Evolutionary conservation across 1,139 yeast genomes (phyloP).

Genomic region (Taphrina populina): DNA sequence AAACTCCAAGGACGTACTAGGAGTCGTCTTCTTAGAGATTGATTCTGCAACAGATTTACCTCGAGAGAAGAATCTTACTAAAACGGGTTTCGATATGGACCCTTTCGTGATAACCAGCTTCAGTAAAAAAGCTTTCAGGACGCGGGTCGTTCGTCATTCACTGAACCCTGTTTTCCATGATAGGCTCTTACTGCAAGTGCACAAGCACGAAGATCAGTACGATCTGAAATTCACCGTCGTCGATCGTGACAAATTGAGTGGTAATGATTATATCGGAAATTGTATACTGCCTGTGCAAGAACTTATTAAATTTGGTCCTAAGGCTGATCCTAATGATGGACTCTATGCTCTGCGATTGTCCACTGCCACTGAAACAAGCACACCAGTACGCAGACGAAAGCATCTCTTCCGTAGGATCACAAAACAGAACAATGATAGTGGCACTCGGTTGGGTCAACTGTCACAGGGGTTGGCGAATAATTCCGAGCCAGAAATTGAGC

Average conservation of each 20-base stretch:
- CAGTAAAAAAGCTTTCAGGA: constrained; percentile 83
- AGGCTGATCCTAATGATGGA: constrained; percentile 41
- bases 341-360: constrained; percentile 34
- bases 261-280: constrained; percentile 77
- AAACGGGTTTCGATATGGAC: constrained; percentile 89
- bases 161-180: constrained; percentile 82
- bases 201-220: constrained; percentile 62
- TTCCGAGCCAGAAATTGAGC: neutral
- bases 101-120: constrained; percentile 91
- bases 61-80: constrained; percentile 56
- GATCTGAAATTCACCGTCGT: constrained; percentile 68
- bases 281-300: constrained; percentile 57
- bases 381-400: neutral
- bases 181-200: constrained; percentile 72
- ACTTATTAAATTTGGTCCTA: constrained; percentile 48
- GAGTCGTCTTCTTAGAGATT: constrained; percentile 75
- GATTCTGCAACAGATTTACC: constrained; percentile 71
- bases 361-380: constrained; percentile 1
- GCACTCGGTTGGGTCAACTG: constrained; percentile 8
- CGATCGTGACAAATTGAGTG: constrained; percentile 80
- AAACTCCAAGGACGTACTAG: constrained; percentile 50
- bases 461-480: neutral
- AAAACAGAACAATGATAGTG: constrained; percentile 1
- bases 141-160: constrained; percentile 81
- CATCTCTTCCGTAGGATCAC: constrained; percentile 10